Percentiles rank a stretch among this genome's conserved stretches.
These are phyloP conservation scores for Neonectria neomacrospora DNA, from an alignment of 2,329 filamentous ascomycete genomes.

Conservation along the genomic window DNA sequence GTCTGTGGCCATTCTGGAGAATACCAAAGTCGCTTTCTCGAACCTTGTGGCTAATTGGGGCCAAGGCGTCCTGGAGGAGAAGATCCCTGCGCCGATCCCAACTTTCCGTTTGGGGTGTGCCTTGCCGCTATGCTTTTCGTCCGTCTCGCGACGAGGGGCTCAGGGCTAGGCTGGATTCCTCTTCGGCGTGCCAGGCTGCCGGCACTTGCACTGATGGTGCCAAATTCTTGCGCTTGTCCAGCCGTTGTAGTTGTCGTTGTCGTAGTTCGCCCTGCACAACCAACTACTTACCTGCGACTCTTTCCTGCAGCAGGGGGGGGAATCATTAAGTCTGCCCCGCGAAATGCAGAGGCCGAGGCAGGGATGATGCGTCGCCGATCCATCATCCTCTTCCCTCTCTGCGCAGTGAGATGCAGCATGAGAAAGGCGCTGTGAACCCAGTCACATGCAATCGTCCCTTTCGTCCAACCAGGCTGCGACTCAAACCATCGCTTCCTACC, in stretches of 20 bases:
- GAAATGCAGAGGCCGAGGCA: not conserved
- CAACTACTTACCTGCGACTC: too few relatives aligned
- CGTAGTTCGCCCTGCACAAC: not conserved
- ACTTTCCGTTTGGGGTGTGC: slow-evolving; percentile 13
- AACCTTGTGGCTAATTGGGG: too few relatives aligned
- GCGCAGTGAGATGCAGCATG: not conserved
- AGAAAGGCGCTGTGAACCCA: not conserved
- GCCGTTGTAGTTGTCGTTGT: not conserved
- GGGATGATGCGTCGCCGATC: too few relatives aligned
- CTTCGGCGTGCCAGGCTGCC: slow-evolving; percentile 7
- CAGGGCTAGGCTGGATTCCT: not conserved
- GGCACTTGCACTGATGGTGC: not conserved
- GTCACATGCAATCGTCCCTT: not conserved
- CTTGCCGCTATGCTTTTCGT: slow-evolving; percentile 13
- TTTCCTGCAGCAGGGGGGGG: too few relatives aligned
- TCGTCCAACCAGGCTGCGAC: not conserved
- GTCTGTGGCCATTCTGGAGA: too few relatives aligned
- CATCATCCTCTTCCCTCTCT: not conserved
- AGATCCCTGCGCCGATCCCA: not conserved
- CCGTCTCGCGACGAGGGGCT: not conserved
- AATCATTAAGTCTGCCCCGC: not conserved
- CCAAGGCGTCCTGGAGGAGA: too few relatives aligned
- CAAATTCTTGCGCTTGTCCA: not conserved
- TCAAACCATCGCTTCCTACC: too few relatives aligned
- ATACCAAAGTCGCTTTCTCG: too few relatives aligned